Evolutionary conservation across 2,329 filamentous ascomycete species (phyloP), one percentile per base, ranked within the genome.

Genomic region (Allantophomopsis cytisporea): DNA sequence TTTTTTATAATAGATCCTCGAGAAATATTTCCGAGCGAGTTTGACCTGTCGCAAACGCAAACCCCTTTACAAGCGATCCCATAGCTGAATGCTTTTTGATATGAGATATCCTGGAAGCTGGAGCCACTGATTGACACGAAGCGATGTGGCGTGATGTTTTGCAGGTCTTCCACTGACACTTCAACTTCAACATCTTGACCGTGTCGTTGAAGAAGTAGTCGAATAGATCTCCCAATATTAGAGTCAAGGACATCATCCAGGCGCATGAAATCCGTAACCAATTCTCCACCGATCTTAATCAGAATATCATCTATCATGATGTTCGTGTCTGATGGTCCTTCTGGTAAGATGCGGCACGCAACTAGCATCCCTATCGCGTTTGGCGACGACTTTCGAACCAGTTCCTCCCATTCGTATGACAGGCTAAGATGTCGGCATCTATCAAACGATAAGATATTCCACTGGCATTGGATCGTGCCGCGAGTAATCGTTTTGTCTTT

Each of bases 401-500:
- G 78, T 30, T 83, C 80, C 64, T 98, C 91, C 79, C 86, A 93
- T 39, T 86, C 73, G 0, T 86, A 71, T 2, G 76, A 84, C 43
- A 98, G 67, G 6, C 91, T 91, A 10, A 98, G 68, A 43, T 91
- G 75, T 39, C 89, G 79, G 59, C 91, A 96, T 59, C 98, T 91
- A 51, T 98, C 91, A 51, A 98, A 98, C 0, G 91, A 86, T 60
- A 96, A 96, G 45, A 98, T 73, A 39, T 96, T 72, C 72, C 93
- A 98, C 58, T 98, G 91, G 45, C 86, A 94, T 61, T 98, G 91
- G 37, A 98, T 94, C n/a, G 91, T 94, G 36, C 91, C 91, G 50
- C 91, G 74, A n/a, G 80, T 77, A 38, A 98, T 80, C 2, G 73
- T 73, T 49, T 79, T 73, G 28, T 76, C 79, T 47, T 80, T 69